phyloP scores from a whole-genome alignment of 768 basidiomycete species.

The Panus rudis region DNA sequence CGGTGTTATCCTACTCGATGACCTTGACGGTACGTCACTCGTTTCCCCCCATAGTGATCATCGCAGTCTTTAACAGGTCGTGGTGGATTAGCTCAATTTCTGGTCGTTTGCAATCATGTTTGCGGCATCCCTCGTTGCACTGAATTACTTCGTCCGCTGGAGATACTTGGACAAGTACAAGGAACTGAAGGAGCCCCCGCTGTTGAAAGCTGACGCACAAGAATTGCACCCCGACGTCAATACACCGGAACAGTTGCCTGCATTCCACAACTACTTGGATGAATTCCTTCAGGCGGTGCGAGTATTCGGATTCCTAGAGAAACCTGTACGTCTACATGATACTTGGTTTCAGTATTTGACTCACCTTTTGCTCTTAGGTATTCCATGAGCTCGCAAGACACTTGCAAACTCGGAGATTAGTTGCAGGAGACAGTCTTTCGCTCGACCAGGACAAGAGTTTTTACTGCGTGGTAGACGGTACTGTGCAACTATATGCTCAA shows the following conservation, averaged over 20 bases:
- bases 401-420: conserved; percentile 88
- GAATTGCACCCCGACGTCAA: conserved; percentile 92
- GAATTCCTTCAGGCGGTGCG: conserved; percentile 95
- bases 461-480: conserved; percentile 98
- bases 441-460: conserved; percentile 91
- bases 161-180: conserved; percentile 72
- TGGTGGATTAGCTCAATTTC: conserved; percentile 67
- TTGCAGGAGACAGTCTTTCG: conserved; percentile 91
- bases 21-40: conserved; percentile 63
- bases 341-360: background rate
- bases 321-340: conserved; percentile 56
- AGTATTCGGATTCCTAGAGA: conserved; percentile 96
- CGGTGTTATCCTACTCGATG: conserved; percentile 79
- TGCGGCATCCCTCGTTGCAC: conserved; percentile 50
- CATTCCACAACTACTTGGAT: conserved; percentile 94
- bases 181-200: conserved; percentile 72
- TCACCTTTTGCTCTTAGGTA: conserved; percentile 40
- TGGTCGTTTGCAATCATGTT: conserved; percentile 85
- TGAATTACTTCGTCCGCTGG: conserved; percentile 83
- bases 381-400: conserved; percentile 97
- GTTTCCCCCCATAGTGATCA: background rate
- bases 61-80: no score
- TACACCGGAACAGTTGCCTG: conserved; percentile 57
- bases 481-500: conserved; percentile 85
- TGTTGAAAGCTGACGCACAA: conserved; percentile 76